Evolutionary conservation across 495 filamentous ascomycete genomes (phyloP).

Genomic region (Rusavskia elegans): DNA sequence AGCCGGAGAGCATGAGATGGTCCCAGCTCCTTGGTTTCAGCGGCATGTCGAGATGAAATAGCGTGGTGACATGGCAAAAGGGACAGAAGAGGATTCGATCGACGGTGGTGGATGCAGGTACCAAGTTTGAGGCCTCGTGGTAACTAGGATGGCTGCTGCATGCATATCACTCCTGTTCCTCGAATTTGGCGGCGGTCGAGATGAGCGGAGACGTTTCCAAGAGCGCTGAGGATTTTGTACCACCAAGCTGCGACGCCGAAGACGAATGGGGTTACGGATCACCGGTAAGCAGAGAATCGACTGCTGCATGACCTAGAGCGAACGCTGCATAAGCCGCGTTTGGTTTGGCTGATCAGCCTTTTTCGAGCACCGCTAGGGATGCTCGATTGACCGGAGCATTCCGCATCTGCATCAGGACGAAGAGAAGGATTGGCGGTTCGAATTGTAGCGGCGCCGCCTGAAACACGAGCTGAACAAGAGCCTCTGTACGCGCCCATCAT

Average conservation of each 20-base stretch:
- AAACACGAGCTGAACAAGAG: not conserved
- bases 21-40: conserved; percentile 1
- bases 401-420: not conserved
- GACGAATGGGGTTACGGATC: not conserved
- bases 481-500: not conserved
- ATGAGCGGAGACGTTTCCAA: not conserved
- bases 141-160: not conserved
- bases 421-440: not conserved
- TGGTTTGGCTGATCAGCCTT: not conserved
- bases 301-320: not conserved
- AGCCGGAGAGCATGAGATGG: not conserved
- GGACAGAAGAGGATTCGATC: not conserved
- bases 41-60: not conserved
- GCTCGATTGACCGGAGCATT: not conserved
- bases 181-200: not conserved
- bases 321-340: not conserved
- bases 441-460: not conserved
- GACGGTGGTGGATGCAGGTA: not conserved
- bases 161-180: not conserved
- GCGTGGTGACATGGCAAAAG: not conserved
- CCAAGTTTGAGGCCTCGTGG: not conserved
- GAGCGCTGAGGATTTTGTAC: not conserved
- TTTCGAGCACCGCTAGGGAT: too few species aligned
- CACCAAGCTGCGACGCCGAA: not conserved
- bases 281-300: not conserved